phyloP scores from a whole-genome alignment of 148 eudicot species.

The Rhododendron ovatum region DNA sequence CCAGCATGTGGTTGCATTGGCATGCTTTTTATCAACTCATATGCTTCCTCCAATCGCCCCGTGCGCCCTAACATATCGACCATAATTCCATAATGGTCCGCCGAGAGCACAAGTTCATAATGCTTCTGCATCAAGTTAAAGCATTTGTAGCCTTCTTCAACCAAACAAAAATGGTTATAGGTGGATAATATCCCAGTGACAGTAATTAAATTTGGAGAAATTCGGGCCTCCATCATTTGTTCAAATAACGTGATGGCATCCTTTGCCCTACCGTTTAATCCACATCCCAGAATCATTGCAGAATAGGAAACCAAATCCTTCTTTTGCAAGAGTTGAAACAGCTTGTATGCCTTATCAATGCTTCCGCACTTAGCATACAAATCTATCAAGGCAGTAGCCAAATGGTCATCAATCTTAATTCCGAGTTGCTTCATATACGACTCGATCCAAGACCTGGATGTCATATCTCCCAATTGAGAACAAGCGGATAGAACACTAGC shows the following conservation, averaged over 20 bases:
- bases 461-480: constrained; percentile 65
- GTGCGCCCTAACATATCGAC: constrained; percentile 79
- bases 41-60: constrained; percentile 69
- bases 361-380: constrained; percentile 73
- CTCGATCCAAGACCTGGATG: constrained; percentile 52
- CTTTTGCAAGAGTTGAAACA: constrained; percentile 48
- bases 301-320: constrained; percentile 79
- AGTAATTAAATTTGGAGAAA: constrained; percentile 62
- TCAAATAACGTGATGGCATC: constrained; percentile 60
- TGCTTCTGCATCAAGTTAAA: constrained; percentile 48
- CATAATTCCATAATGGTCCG: constrained; percentile 73
- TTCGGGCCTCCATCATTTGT: constrained; percentile 45
- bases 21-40: constrained; percentile 68
- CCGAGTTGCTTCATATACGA: constrained; percentile 35
- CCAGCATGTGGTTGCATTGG: constrained; percentile 74
- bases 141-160: constrained; percentile 72
- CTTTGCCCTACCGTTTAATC: constrained; percentile 51
- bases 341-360: constrained; percentile 49
- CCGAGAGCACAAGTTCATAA: constrained; percentile 47
- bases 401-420: constrained; percentile 63
- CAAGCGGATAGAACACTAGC: constrained; percentile 75
- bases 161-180: constrained; percentile 73
- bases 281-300: constrained; percentile 81
- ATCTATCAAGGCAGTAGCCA: constrained; percentile 67
- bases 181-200: constrained; percentile 72